These are phyloP conservation scores for Geotrichum armillariae DNA, from an alignment of 1,139 yeast species.

Conservation along the genomic window DNA sequence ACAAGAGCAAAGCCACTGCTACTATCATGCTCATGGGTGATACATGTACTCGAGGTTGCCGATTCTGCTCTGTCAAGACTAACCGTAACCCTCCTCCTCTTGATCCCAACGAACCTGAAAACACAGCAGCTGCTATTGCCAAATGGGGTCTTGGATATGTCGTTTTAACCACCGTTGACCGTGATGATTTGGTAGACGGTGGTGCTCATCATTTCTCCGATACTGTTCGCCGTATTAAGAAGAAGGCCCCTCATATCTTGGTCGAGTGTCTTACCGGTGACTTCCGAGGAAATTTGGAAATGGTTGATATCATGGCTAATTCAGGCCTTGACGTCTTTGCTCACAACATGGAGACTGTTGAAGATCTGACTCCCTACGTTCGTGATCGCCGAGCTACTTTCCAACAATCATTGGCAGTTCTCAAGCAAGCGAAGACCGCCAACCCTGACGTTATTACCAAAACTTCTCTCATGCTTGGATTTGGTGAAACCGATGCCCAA, in stretches of 20 bases:
- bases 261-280: slow-evolving; percentile 97
- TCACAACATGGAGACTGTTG: slow-evolving; percentile 96
- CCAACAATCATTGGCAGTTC: slow-evolving; percentile 78
- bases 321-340: slow-evolving; percentile 97
- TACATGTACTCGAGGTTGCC: slow-evolving; percentile 97
- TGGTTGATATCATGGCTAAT: slow-evolving; percentile 76
- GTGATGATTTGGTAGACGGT: slow-evolving; percentile 93
- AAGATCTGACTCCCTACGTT: slow-evolving; percentile 88
- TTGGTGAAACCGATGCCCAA: slow-evolving; percentile 95
- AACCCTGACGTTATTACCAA: slow-evolving; percentile 82
- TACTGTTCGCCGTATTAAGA: slow-evolving; percentile 80
- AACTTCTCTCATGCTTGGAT: slow-evolving; percentile 93
- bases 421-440: slow-evolving; percentile 74
- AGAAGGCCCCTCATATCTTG: slow-evolving; percentile 84
- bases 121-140: slow-evolving; percentile 95
- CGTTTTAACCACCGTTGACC: slow-evolving; percentile 94
- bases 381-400: slow-evolving; percentile 97
- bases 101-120: slow-evolving; percentile 96
- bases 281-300: slow-evolving; percentile 83
- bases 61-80: slow-evolving; percentile 97
- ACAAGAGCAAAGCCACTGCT: slow-evolving; percentile 94
- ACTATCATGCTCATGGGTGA: slow-evolving; percentile 98
- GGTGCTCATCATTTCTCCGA: slow-evolving; percentile 90
- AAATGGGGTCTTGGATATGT: slow-evolving; percentile 99
- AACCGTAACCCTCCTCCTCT: slow-evolving; percentile 82